phyloP scores from a whole-genome alignment of 371 early-diverging fungal species.

The Basidiobolus heterosporus region DNA sequence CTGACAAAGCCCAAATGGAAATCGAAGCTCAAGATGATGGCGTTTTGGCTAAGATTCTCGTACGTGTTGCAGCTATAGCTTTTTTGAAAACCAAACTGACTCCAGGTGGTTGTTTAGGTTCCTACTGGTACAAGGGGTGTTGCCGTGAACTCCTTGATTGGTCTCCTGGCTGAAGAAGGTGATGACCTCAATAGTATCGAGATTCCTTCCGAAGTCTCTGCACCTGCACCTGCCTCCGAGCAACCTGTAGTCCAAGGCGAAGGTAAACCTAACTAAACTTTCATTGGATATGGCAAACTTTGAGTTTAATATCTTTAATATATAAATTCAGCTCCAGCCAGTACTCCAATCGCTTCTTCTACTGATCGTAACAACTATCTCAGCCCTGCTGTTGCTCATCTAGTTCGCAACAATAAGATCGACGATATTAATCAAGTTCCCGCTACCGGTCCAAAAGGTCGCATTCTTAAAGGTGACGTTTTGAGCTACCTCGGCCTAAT shows the following conservation, averaged over 20 bases:
- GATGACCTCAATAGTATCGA: slow-evolving; percentile 75
- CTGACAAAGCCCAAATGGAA: slow-evolving; percentile 99
- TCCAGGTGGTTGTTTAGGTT: too few relatives aligned
- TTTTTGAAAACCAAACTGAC: too few relatives aligned
- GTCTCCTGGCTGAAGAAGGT: slow-evolving; percentile 78
- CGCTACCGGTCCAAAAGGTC: slow-evolving; percentile 78
- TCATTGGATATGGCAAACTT: slow-evolving; percentile 17
- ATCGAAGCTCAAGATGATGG: slow-evolving; percentile 98
- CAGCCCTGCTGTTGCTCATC: slow-evolving; percentile 51
- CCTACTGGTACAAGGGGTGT: slow-evolving; percentile 17
- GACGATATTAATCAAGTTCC: slow-evolving; percentile 32
- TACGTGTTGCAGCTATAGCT: slow-evolving; percentile 67
- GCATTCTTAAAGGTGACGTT: slow-evolving; percentile 84
- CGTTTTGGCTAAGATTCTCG: slow-evolving; percentile 82
- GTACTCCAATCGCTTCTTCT: background rate
- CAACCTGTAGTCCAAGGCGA: slow-evolving; percentile 11
- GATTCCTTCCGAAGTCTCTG: slow-evolving; percentile 6
- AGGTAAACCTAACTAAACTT: slow-evolving; percentile 10
- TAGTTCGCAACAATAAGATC: slow-evolving; percentile 38
- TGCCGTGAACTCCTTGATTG: slow-evolving; percentile 23
- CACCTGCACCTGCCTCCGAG: slow-evolving; percentile 20
- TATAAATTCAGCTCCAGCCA: background rate
- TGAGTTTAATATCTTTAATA: too few relatives aligned
- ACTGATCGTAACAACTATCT: slow-evolving; percentile 6
- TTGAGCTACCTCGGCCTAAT: slow-evolving; percentile 49